phyloP scores from a whole-genome alignment of 306 rosid genomes.

The Mimosa pudica region DNA sequence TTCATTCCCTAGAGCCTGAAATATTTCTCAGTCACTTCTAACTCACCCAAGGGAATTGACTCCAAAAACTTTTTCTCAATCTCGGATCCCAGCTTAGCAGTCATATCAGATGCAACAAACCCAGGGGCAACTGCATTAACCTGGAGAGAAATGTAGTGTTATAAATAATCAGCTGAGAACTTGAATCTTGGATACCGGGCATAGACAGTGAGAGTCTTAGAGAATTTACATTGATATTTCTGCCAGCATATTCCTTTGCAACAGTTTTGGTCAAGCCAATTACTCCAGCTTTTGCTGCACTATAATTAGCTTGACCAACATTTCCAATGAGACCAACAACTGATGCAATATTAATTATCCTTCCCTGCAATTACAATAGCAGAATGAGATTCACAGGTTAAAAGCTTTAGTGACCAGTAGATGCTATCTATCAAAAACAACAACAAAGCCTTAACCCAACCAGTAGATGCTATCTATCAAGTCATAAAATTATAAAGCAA shows the following conservation, averaged over 20 bases:
- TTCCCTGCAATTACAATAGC: constrained; percentile 60
- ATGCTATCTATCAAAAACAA: neutral
- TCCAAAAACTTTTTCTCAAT: constrained; percentile 62
- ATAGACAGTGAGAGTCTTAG: constrained; percentile 5
- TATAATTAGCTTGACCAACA: constrained; percentile 86
- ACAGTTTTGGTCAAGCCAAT: constrained; percentile 84
- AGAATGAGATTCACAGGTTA: constrained; percentile 14
- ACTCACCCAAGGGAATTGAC: constrained; percentile 68
- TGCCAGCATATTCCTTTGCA: constrained; percentile 84
- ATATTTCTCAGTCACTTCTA: constrained; percentile 19
- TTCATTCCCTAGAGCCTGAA: neutral
- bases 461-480: constrained; percentile 5
- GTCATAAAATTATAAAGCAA: neutral
- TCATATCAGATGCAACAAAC: constrained; percentile 85
- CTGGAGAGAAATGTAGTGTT: constrained; percentile 40
- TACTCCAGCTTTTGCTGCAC: constrained; percentile 95
- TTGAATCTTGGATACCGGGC: neutral
- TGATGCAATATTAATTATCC: constrained; percentile 80
- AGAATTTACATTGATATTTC: constrained; percentile 63
- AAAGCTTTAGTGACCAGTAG: constrained; percentile 13
- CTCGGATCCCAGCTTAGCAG: constrained; percentile 74
- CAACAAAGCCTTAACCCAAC: neutral
- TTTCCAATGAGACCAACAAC: constrained; percentile 81
- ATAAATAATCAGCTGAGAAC: constrained; percentile 1
- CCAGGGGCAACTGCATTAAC: constrained; percentile 94